Conservation (phyloP, 129 eudicot genomes). For the Pseudognaphalium luteoalbum region DNA sequence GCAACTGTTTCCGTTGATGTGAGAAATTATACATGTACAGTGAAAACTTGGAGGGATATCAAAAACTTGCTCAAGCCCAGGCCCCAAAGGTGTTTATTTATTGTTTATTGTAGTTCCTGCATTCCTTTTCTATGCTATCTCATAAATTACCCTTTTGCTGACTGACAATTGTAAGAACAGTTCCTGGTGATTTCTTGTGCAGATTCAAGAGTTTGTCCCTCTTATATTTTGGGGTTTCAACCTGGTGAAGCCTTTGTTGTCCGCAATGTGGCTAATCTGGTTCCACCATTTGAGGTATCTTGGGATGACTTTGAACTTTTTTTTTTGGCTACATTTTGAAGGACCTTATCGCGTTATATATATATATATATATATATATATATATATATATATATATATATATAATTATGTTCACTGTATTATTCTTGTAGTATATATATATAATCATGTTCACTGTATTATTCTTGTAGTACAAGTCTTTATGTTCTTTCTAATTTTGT, state of each 20-base stretch:
- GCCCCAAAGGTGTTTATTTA: slow-evolving; percentile 70
- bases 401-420: no score
- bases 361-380: no score
- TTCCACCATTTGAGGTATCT: slow-evolving; percentile 83
- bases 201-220: slow-evolving; percentile 96
- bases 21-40: slow-evolving; percentile 35
- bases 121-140: neutral
- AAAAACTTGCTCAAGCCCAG: slow-evolving; percentile 70
- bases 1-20: neutral
- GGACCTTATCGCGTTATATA: no score
- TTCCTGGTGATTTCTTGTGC: slow-evolving; percentile 95
- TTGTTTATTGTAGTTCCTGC: neutral
- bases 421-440: neutral
- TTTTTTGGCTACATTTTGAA: neutral
- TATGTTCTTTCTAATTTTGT: slow-evolving; percentile 19
- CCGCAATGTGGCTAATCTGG: slow-evolving; percentile 84
- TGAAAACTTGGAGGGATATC: slow-evolving; percentile 69
- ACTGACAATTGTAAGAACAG: slow-evolving; percentile 59
- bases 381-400: no score
- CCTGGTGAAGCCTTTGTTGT: slow-evolving; percentile 96
- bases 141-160: neutral
- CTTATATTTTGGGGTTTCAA: slow-evolving; percentile 77
- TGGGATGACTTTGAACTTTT: neutral
- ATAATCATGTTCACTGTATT: no score
- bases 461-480: neutral